Evolutionary conservation across 495 filamentous ascomycete species (phyloP).

Genomic region (Trichoderma virens): DNA sequence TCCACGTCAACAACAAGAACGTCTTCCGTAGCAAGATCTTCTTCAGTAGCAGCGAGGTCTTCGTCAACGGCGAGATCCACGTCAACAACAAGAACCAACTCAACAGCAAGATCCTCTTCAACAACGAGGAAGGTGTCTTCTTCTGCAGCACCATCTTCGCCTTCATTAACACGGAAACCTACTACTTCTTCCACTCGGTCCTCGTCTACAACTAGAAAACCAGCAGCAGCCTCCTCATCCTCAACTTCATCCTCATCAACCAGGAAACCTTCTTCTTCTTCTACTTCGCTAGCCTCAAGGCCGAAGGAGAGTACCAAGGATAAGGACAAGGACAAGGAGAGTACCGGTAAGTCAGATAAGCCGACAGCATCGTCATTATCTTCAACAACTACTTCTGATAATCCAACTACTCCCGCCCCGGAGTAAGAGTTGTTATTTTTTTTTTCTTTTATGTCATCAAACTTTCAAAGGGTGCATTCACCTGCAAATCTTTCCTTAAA

Average conservation of each 20-base stretch:
- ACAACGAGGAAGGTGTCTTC: background rate
- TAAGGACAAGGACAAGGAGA: background rate
- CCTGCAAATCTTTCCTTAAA: background rate
- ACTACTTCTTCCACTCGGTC: background rate
- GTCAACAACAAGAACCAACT: background rate
- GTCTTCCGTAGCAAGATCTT: background rate
- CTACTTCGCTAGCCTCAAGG: background rate
- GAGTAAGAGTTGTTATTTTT: background rate
- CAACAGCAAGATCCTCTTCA: background rate
- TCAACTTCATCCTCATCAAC: background rate
- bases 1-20: background rate
- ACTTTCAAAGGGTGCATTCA: background rate
- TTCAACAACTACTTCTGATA: background rate
- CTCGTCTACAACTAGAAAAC: background rate
- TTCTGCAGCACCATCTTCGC: background rate
- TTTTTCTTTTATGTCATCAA: background rate
- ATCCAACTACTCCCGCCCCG: background rate
- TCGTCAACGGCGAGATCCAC: background rate
- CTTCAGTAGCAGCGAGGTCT: background rate
- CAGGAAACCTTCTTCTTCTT: background rate
- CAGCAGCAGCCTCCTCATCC: background rate
- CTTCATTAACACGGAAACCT: background rate
- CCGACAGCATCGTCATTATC: background rate
- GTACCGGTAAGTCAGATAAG: background rate
- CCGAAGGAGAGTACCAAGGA: background rate